Evolutionary conservation across 106 monocot genomes (phyloP).

Genomic region (Amphibolis antarctica): DNA sequence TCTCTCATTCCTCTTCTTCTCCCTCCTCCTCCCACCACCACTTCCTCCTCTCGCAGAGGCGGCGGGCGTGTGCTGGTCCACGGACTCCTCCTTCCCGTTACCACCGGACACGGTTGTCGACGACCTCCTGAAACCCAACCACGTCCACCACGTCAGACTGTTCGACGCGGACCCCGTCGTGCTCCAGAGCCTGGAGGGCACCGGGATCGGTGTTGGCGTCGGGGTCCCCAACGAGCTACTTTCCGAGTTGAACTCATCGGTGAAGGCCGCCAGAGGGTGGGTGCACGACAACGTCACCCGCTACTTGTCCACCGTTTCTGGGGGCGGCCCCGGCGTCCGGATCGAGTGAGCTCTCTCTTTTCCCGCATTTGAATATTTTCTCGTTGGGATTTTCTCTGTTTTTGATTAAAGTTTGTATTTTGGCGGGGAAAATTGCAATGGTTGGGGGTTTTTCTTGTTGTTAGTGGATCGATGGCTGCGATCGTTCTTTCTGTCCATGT

Average conservation of each 20-base stretch:
- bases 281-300: slow-evolving; percentile 88
- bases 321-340: slow-evolving; percentile 25
- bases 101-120: slow-evolving; percentile 47
- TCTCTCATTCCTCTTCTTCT: too few relatives aligned
- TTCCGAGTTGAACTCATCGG: slow-evolving; percentile 40
- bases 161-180: slow-evolving; percentile 52
- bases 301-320: slow-evolving; percentile 25
- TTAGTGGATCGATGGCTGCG: background rate
- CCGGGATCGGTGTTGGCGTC: slow-evolving; percentile 48
- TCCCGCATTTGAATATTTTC: background rate
- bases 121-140: slow-evolving; percentile 54
- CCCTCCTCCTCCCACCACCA: background rate
- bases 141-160: slow-evolving; percentile 51
- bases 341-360: slow-evolving; percentile 45
- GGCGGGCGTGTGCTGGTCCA: background rate
- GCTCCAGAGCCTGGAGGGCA: slow-evolving; percentile 50
- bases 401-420: background rate
- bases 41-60: background rate
- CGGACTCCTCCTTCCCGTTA: slow-evolving; percentile 36
- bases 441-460: background rate
- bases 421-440: background rate
- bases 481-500: background rate
- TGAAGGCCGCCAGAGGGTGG: slow-evolving; percentile 68
- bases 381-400: background rate
- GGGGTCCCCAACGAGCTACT: slow-evolving; percentile 78